Conservation (phyloP, 2,329 filamentous ascomycete species). For the Diplodia sapinea region DNA sequence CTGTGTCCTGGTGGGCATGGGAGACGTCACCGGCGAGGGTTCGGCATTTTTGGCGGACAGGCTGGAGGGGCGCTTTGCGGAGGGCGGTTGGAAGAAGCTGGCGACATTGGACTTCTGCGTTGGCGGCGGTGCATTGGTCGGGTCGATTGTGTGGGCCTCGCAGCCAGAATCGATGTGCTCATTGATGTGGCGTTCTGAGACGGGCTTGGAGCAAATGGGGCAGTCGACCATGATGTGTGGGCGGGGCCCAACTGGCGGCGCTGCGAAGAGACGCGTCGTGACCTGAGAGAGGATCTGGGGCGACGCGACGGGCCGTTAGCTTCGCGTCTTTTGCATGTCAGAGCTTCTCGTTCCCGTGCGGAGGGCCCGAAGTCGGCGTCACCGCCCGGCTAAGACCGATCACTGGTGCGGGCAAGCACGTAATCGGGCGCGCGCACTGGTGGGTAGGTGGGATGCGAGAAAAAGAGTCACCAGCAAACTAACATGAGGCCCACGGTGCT, state of each 20-base stretch:
- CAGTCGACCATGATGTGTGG: constrained; percentile 66
- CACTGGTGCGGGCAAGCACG: constrained; percentile 13
- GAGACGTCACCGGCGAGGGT: constrained; percentile 36
- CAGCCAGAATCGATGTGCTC: constrained; percentile 88
- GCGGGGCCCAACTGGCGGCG: constrained; percentile 8
- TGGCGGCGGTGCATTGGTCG: constrained; percentile 40
- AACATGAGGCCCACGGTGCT: constrained; percentile 10
- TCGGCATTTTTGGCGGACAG: constrained; percentile 36
- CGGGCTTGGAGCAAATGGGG: constrained; percentile 78
- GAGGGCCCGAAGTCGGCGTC: constrained; percentile 11
- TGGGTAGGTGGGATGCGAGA: constrained; percentile 11
- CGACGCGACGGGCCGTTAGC: constrained; percentile 24
- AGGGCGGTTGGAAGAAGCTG: constrained; percentile 63
- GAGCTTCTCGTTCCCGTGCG: neutral
- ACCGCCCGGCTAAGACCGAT: constrained; percentile 2
- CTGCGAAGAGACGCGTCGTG: constrained; percentile 2
- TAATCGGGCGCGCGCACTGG: constrained; percentile 17
- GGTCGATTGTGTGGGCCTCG: constrained; percentile 67
- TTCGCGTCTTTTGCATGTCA: neutral
- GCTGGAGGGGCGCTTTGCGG: constrained; percentile 49
- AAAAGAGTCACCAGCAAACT: constrained; percentile 20
- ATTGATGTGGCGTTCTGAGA: constrained; percentile 80
- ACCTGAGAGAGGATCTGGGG: neutral
- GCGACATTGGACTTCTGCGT: constrained; percentile 52
- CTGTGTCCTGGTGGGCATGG: constrained; percentile 19